phyloP scores from a whole-genome alignment of 768 basidiomycete species.

The Tylopilus sp. region DNA sequence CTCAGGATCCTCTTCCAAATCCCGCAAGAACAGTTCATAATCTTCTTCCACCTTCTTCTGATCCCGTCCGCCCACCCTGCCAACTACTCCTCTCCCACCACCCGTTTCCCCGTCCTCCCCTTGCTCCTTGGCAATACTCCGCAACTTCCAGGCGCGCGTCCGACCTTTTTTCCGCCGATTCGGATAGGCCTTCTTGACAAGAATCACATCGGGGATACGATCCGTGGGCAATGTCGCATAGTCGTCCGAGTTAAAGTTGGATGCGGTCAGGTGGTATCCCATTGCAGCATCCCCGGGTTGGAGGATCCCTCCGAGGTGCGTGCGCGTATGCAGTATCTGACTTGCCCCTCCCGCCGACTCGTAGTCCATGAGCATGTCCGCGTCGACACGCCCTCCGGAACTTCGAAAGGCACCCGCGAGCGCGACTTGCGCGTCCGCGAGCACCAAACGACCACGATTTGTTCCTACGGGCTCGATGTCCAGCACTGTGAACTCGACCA shows the following conservation, averaged over 20 bases:
- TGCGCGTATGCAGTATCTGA: constrained; percentile 92
- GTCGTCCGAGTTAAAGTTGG: constrained; percentile 91
- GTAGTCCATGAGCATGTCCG: constrained; percentile 56
- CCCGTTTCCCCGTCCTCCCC: constrained; percentile 84
- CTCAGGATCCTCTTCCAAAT: constrained; percentile 93
- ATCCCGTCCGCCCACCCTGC: constrained; percentile 85
- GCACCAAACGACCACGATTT: constrained; percentile 70
- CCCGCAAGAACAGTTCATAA: constrained; percentile 93
- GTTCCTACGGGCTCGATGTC: constrained; percentile 85
- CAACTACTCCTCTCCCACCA: constrained; percentile 79
- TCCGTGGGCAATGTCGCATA: constrained; percentile 64
- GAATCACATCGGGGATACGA: constrained; percentile 85
- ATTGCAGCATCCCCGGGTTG: constrained; percentile 94
- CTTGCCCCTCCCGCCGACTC: constrained; percentile 57
- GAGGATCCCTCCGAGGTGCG: constrained; percentile 89
- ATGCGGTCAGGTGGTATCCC: constrained; percentile 83
- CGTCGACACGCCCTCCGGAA: constrained; percentile 37
- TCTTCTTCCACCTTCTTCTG: constrained; percentile 93
- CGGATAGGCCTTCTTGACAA: constrained; percentile 95
- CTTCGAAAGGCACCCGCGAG: constrained; percentile 77
- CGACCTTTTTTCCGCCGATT: constrained; percentile 89
- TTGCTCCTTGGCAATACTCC: constrained; percentile 89
- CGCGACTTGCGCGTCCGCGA: constrained; percentile 89
- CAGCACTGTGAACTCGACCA: constrained; percentile 92
- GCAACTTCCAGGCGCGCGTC: constrained; percentile 80